Base-by-base conservation (phyloP, 2,329 filamentous ascomycete species). In the Microthyrium microscopicum region DNA sequence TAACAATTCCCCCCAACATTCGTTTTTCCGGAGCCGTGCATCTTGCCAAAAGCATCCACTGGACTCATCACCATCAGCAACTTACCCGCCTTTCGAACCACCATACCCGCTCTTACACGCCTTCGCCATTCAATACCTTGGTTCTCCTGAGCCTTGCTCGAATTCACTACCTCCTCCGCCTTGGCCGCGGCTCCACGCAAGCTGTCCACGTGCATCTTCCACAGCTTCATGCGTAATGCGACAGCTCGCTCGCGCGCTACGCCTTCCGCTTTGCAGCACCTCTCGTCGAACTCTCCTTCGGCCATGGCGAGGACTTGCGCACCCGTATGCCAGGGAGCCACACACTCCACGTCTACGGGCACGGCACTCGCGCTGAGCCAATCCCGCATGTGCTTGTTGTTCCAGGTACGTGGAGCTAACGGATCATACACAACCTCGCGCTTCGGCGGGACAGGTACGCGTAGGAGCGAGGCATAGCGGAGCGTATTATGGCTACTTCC, bases 381-480 rank as follows among this genome's bases (percentile, higher is more conserved):
- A 2, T 24, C 31, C 20, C 13, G n/a, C 6, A 24, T 21, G 3
- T 33, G 12, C 7, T 9, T 21, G n/a, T 33, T 33, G 12, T 19
- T 19, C 31, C 31, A 33, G 7, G 31, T 33, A 17, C 13, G n/a
- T 16, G 31, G 31, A 2, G 15, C 19, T 5, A 25, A 17, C 13
- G 20, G 7, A 16, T 33, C 31, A 12, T 21, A 33, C 11, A 18
- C 22, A 11, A 33, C 13, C 4, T 12, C n/a, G 11, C 11, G 13
- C 9, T 17, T 16, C 5, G n/a, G 8, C 20, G 31, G 31, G 8
- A 26, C 31, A 16, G 20, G 19, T 16, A 33, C 31, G 15, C 31
- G 24, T 11, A 33, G 22, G 20, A 33, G 24, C 22, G 24, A 20
- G 9, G 31, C 31, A 33, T 33, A 33, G 16, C 31, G 31, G 19